Conservation (phyloP, 2,329 filamentous ascomycete species). For the Nannizzia gypsea region DNA sequence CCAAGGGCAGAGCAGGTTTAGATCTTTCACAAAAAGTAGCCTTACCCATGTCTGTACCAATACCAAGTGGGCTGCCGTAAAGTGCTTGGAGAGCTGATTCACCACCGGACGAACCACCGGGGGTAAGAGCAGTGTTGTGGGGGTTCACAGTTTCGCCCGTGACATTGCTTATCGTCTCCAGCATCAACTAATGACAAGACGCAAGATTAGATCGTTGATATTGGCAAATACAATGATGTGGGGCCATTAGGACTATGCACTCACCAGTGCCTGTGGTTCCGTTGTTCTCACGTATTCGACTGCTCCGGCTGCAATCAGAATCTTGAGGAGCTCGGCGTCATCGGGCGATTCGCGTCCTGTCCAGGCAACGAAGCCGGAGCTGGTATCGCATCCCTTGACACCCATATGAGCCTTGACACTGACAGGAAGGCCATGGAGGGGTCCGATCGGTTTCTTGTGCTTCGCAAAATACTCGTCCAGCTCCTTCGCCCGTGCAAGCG, state of each 20-base stretch:
- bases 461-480: conserved; percentile 36
- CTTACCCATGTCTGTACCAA: conserved; percentile 52
- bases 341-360: conserved; percentile 40
- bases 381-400: conserved; percentile 38
- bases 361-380: conserved; percentile 54
- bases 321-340: conserved; percentile 11
- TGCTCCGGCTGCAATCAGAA: conserved; percentile 31
- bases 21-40: background rate
- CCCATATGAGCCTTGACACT: conserved; percentile 42
- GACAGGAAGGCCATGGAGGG: conserved; percentile 52
- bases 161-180: conserved; percentile 50
- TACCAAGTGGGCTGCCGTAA: conserved; percentile 47
- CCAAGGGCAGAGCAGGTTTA: conserved; percentile 15
- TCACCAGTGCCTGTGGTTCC: conserved; percentile 50
- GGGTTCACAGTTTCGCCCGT: conserved; percentile 54
- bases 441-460: conserved; percentile 38
- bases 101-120: conserved; percentile 56
- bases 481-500: conserved; percentile 35
- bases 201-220: background rate
- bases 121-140: conserved; percentile 50
- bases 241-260: background rate
- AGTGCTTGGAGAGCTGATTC: conserved; percentile 53
- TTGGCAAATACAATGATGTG: background rate
- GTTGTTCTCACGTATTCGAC: conserved; percentile 49
- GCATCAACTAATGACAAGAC: conserved; percentile 28